Evolutionary conservation across 139 green algal species (phyloP).

Genomic region (Coelastrella sp.): DNA sequence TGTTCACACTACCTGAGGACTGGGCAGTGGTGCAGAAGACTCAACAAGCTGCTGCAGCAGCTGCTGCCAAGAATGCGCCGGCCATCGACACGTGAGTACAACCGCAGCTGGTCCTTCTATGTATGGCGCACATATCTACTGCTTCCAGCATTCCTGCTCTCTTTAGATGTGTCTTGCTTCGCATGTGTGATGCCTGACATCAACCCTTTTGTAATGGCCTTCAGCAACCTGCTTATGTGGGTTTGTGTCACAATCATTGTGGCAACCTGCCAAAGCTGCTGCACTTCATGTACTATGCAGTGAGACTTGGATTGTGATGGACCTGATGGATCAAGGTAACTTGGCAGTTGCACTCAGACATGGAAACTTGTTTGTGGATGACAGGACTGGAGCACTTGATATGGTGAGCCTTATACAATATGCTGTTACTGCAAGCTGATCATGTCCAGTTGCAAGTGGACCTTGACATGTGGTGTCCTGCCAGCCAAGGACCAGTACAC

Average conservation of each 20-base stretch:
- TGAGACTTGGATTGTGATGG: constrained; percentile 48
- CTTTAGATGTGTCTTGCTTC: not conserved
- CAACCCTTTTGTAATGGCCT: not conserved
- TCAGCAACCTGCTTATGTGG: not conserved
- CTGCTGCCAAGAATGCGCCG: not conserved
- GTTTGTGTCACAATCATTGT: no score
- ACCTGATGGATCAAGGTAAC: constrained; percentile 35
- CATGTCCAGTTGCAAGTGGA: no score
- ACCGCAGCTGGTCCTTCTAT: no score
- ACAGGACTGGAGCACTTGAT: not conserved
- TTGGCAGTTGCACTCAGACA: constrained; percentile 18
- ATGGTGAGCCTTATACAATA: not conserved
- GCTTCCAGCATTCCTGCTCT: not conserved
- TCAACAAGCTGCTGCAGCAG: not conserved
- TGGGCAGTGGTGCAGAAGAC: not conserved
- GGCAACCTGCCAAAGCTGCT: not conserved
- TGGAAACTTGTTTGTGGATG: not conserved
- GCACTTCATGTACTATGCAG: not conserved
- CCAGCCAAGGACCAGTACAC: no score
- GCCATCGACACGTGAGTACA: constrained; percentile 4
- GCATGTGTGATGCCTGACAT: not conserved
- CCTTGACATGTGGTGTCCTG: no score
- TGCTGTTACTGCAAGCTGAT: not conserved
- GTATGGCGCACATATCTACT: not conserved
- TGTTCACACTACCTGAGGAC: constrained; percentile 14